These are phyloP conservation scores for Phragmites australis DNA, from an alignment of 176 grass and related monocot species.

Conservation along the genomic window DNA sequence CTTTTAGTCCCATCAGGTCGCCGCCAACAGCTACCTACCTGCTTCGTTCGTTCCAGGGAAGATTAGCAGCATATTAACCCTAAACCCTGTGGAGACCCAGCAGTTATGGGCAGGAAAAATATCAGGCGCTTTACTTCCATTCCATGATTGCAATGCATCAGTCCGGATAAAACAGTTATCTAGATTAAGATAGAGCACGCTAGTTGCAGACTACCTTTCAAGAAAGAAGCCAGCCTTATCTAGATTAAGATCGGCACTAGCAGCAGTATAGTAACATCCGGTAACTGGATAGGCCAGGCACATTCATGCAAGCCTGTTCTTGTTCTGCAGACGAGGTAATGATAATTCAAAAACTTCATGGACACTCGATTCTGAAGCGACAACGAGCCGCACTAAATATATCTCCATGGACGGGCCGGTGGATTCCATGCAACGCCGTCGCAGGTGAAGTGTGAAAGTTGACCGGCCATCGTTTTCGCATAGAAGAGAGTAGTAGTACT, in stretches of 20 bases:
- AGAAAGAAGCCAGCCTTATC: neutral
- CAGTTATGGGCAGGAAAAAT: neutral
- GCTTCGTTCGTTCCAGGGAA: too few species aligned
- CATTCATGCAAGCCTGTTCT: neutral
- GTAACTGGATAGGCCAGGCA: neutral
- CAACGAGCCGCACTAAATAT: slow-evolving; percentile 20
- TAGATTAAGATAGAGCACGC: neutral
- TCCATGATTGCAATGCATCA: neutral
- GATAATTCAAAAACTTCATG: neutral
- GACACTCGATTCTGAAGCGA: slow-evolving; percentile 7
- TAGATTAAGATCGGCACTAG: neutral
- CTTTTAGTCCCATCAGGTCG: neutral
- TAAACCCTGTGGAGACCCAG: neutral
- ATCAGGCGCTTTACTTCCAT: neutral
- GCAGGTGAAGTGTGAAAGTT: neutral
- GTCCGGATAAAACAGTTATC: neutral
- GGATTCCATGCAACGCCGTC: neutral
- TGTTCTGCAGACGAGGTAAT: neutral
- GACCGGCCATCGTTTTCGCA: slow-evolving; percentile 15
- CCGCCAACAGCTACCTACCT: too few species aligned
- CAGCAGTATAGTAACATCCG: neutral
- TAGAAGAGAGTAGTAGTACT: slow-evolving; percentile 9
- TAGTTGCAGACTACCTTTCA: too few species aligned
- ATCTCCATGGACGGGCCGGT: neutral
- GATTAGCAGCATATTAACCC: too few species aligned